A percentile compares a stretch with the other conserved stretches of the same genome.
These are phyloP conservation scores for Geranium brycei DNA, from an alignment of 345 rosid species.

Conservation along the genomic window DNA sequence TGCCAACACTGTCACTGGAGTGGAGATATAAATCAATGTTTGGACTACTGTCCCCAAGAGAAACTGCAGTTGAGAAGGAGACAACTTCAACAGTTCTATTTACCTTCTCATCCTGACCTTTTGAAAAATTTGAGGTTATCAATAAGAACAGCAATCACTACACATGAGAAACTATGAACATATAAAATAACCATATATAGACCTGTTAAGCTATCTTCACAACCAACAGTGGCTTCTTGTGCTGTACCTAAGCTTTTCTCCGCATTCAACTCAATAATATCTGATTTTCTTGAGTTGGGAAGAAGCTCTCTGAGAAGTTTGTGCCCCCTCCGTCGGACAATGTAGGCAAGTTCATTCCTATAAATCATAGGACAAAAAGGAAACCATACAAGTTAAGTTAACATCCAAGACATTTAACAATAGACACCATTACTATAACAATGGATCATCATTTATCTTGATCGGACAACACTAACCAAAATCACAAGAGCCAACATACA, in stretches of 20 bases:
- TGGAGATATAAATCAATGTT: slow-evolving; percentile 14
- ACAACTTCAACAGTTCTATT: slow-evolving; percentile 9
- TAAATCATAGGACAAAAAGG: slow-evolving; percentile 10
- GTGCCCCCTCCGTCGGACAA: slow-evolving; percentile 84
- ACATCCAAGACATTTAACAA: no score
- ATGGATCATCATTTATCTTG: no score
- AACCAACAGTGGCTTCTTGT: slow-evolving; percentile 10
- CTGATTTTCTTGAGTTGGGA: slow-evolving; percentile 22
- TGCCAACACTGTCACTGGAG: slow-evolving; percentile 4
- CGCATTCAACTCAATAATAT: slow-evolving; percentile 12
- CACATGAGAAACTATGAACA: not conserved
- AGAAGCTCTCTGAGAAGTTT: slow-evolving; percentile 53
- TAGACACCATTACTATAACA: no score
- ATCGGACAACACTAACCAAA: no score
- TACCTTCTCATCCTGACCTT: slow-evolving; percentile 21
- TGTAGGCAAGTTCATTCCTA: slow-evolving; percentile 78
- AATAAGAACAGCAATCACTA: not conserved
- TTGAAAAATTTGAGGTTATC: slow-evolving; percentile 5
- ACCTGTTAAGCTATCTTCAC: slow-evolving; percentile 29
- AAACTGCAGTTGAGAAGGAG: slow-evolving; percentile 13
- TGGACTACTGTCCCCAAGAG: slow-evolving; percentile 5
- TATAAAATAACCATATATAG: slow-evolving; percentile 10
- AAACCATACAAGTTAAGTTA: not conserved
- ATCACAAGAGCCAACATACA: no score
- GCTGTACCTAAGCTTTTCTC: slow-evolving; percentile 13